phyloP scores from a whole-genome alignment of 805 yeast species.

The Candida taoyuanica region DNA sequence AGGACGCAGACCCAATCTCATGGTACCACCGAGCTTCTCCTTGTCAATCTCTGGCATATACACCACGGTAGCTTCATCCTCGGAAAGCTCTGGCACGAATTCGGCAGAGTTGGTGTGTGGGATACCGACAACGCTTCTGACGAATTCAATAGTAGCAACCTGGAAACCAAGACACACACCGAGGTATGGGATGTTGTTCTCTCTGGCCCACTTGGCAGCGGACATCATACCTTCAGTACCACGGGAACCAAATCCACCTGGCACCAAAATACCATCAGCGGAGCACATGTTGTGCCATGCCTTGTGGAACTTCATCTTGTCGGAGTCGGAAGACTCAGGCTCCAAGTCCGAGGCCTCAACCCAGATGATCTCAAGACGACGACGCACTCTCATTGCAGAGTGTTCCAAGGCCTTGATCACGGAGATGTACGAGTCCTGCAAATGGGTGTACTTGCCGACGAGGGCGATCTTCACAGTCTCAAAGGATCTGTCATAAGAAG shows the following conservation, averaged over 20 bases:
- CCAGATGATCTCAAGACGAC: conserved; percentile 87
- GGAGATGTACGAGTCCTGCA: conserved; percentile 91
- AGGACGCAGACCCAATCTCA: conserved; percentile 95
- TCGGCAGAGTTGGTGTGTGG: conserved; percentile 75
- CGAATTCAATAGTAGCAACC: conserved; percentile 92
- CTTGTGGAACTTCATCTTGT: conserved; percentile 79
- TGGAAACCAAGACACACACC: conserved; percentile 98
- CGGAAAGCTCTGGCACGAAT: conserved; percentile 59
- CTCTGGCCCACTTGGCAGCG: conserved; percentile 98
- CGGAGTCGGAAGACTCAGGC: conserved; percentile 54
- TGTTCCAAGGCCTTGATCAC: conserved; percentile 96
- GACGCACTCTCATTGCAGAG: conserved; percentile 83
- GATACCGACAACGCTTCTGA: conserved; percentile 70
- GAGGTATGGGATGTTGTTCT: conserved; percentile 84
- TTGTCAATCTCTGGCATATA: conserved; percentile 99
- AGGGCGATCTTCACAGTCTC: conserved; percentile 91
- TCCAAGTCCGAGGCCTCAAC: conserved; percentile 93
- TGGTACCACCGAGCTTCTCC: conserved; percentile 95
- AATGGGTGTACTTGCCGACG: conserved; percentile 95
- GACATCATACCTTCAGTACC: conserved; percentile 98
- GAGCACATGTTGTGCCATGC: conserved; percentile 93
- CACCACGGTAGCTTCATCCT: conserved; percentile 70
- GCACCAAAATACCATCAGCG: conserved; percentile 95
- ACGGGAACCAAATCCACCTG: conserved; percentile 97
- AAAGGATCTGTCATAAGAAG: conserved; percentile 73